Percentiles rank a stretch among this genome's conserved stretches.
Evolutionary conservation across 257 asterid species (phyloP).

Genomic region (Solanum megistacrolobum): DNA sequence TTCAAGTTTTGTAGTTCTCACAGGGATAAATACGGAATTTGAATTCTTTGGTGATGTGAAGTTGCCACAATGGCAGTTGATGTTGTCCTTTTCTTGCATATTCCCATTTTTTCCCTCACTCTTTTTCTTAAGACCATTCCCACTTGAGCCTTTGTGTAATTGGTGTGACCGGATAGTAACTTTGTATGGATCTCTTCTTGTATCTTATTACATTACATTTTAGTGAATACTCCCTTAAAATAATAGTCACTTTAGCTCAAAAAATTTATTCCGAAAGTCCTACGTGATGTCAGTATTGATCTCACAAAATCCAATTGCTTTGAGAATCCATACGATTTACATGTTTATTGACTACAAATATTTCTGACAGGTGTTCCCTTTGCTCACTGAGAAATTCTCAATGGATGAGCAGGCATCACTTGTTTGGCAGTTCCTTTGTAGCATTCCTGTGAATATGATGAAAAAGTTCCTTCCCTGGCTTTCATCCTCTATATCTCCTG

Average conservation of each 20-base stretch:
- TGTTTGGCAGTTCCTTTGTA: conserved; percentile 42
- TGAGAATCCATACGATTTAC: background rate
- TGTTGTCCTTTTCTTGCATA: background rate
- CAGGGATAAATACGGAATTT: background rate
- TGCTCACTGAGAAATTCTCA: conserved; percentile 36
- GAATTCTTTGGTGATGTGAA: background rate
- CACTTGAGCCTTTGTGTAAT: background rate
- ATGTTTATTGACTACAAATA: background rate
- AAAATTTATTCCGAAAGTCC: background rate
- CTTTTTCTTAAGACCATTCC: background rate
- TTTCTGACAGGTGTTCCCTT: conserved; percentile 33
- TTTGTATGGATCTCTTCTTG: background rate
- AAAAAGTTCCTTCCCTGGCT: conserved; percentile 38
- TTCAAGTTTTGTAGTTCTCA: background rate
- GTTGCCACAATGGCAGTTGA: background rate
- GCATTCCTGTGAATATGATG: conserved; percentile 43
- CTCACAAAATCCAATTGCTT: background rate
- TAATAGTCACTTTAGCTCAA: background rate
- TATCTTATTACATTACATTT: background rate
- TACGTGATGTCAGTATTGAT: background rate
- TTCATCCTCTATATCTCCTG: conserved; percentile 28
- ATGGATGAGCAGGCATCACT: conserved; percentile 39
- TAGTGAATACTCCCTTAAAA: background rate
- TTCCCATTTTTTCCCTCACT: background rate
- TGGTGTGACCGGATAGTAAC: background rate